phyloP scores from a whole-genome alignment of 768 basidiomycete species.

The Calocera viscosa region DNA sequence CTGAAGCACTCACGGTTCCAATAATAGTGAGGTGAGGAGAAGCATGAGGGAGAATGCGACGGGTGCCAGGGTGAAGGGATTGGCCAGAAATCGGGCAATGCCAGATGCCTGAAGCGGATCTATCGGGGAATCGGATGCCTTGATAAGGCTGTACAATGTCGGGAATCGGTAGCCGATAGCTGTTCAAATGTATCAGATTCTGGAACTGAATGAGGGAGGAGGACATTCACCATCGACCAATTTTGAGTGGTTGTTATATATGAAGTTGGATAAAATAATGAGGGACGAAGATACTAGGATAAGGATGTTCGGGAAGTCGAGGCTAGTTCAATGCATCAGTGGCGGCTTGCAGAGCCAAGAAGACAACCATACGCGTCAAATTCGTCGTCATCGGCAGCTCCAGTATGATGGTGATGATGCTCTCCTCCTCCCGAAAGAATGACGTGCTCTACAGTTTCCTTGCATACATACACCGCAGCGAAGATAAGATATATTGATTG shows the following conservation, averaged over 20 bases:
- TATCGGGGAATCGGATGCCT: slow-evolving; percentile 3
- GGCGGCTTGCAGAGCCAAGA: neutral
- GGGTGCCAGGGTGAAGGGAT: slow-evolving; percentile 16
- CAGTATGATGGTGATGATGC: slow-evolving; percentile 47
- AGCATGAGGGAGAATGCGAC: slow-evolving; percentile 9
- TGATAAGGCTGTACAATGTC: neutral
- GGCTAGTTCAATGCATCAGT: slow-evolving; percentile 4
- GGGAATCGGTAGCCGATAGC: slow-evolving; percentile 8
- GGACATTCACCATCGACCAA: slow-evolving; percentile 27
- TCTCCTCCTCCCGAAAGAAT: slow-evolving; percentile 51
- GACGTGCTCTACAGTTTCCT: slow-evolving; percentile 90
- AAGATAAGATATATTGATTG: slow-evolving; percentile 92
- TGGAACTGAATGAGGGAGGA: neutral
- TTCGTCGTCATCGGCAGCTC: slow-evolving; percentile 15
- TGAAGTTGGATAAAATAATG: slow-evolving; percentile 22
- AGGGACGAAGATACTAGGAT: slow-evolving; percentile 17
- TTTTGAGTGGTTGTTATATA: slow-evolving; percentile 28
- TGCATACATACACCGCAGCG: slow-evolving; percentile 87
- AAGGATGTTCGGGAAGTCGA: slow-evolving; percentile 15
- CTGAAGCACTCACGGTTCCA: slow-evolving; percentile 8
- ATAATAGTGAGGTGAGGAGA: slow-evolving; percentile 8
- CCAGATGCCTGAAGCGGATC: slow-evolving; percentile 9
- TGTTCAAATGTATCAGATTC: neutral
- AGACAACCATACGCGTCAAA: slow-evolving; percentile 21
- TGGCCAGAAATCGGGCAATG: slow-evolving; percentile 12